Base-by-base conservation (phyloP, 1,139 yeast genomes). In the Suhomyces atakaporum region DNA sequence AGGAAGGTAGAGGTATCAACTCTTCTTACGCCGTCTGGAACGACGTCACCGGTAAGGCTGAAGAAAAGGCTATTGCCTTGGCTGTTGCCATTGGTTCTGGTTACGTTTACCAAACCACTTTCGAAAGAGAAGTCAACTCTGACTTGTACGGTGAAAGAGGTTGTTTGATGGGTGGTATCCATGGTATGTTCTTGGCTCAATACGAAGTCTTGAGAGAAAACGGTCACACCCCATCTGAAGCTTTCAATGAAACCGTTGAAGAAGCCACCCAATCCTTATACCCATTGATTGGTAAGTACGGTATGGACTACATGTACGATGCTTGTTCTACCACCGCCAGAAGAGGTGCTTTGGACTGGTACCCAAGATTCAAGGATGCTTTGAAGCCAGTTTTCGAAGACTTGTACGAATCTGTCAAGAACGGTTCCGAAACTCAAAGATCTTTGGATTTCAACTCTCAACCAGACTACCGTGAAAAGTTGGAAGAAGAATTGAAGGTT, bases 281-380 rank as follows among this genome's bases (percentile, higher is more conserved):
- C 86, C 98, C 98, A 73, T 84, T 92, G 79, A 73, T 92, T 60
- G 98, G 98, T 74, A 88, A 87, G 76, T 86, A 92, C 81, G 98
- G 98, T 78, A 92, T 92, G 98, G 98, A 92, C 77, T 92, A 92
- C 92, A 92, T 92, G 98, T 92, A 92, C 83, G 97, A 90, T 66
- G 98, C 98, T 59, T 92, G 98, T 77, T 92, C 98, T 54, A 92
- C 98, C 66, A 92, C 98, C 56, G 98, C 98, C 59, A 88, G 97
- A 81, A 89, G 98, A 79, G 98, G 98, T 81, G 98, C 98, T 65
- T 82, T 92, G 62, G 98, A 92, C 80, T 92, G 98, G 98, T 90
- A 92, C 81, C 98, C 97, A 73, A 76, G 83, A 71, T 92, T 92
- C 88, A 89, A 89, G 83, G 94, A 87, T 60, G 97, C 97, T 63